Evolutionary conservation across 169 alveolate species (phyloP).

Genomic region (Theileria parva): DNA sequence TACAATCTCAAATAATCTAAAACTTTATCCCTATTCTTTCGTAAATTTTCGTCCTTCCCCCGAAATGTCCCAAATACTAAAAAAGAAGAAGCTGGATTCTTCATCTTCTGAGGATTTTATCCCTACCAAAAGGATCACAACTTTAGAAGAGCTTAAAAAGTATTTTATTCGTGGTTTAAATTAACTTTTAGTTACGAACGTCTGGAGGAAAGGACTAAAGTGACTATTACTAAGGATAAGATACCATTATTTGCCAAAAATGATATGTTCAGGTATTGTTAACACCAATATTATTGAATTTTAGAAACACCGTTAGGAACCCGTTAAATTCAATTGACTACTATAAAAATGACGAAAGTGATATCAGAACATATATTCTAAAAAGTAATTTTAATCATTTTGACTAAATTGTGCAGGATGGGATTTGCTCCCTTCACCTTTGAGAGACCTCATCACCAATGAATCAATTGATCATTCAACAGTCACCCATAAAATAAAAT

Average conservation of each 20-base stretch:
- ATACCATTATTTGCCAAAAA: constrained; percentile 20
- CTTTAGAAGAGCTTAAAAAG: constrained; percentile 55
- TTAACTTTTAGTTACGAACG: constrained; percentile 15
- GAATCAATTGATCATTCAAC: constrained; percentile 15
- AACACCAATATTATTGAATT: neutral
- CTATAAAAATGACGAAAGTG: neutral
- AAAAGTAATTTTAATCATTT: constrained; percentile 14
- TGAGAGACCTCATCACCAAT: constrained; percentile 1
- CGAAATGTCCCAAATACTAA: constrained; percentile 5
- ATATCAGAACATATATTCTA: constrained; percentile 1
- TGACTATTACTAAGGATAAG: constrained; percentile 17
- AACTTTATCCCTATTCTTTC: neutral
- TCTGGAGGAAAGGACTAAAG: constrained; percentile 30
- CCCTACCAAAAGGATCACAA: neutral
- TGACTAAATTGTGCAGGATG: neutral
- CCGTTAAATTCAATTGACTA: neutral
- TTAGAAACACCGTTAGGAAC: constrained; percentile 14
- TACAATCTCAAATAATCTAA: neutral
- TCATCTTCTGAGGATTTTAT: constrained; percentile 9
- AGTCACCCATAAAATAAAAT: constrained; percentile 9
- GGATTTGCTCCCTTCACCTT: constrained; percentile 10
- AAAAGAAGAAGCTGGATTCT: constrained; percentile 19
- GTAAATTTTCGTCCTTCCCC: neutral
- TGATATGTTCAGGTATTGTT: constrained; percentile 40
- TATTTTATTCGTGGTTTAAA: neutral